These are phyloP conservation scores for Grammothele lineata DNA, from an alignment of 768 basidiomycete genomes.

Conservation along the genomic window DNA sequence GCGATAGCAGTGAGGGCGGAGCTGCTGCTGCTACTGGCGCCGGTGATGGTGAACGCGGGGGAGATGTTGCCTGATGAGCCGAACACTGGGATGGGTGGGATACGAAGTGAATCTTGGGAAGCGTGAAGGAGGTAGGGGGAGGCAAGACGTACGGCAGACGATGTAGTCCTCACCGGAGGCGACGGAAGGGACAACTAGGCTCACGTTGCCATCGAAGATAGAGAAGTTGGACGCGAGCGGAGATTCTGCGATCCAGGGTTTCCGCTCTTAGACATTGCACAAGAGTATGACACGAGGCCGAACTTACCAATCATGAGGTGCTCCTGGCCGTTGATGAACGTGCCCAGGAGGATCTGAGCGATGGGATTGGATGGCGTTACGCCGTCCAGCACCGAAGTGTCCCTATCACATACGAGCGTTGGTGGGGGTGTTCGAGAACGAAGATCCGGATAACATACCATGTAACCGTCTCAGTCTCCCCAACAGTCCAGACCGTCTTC, in stretches of 20 bases:
- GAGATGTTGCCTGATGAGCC: conserved; percentile 41
- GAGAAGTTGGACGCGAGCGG: conserved; percentile 40
- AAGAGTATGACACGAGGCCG: no score
- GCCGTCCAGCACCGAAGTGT: conserved; percentile 28
- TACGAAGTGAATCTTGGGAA: background rate
- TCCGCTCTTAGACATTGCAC: no score
- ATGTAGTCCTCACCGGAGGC: conserved; percentile 37
- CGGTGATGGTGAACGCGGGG: conserved; percentile 24
- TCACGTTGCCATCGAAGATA: conserved; percentile 35
- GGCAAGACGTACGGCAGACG: conserved; percentile 36
- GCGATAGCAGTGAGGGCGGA: background rate
- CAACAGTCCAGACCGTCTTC: conserved; percentile 34
- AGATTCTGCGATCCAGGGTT: conserved; percentile 33
- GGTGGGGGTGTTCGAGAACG: background rate
- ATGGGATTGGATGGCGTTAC: conserved; percentile 28
- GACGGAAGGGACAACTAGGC: conserved; percentile 37
- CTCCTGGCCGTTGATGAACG: conserved; percentile 35
- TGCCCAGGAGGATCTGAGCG: conserved; percentile 44
- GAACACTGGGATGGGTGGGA: conserved; percentile 30
- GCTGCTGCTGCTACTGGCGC: conserved; percentile 5
- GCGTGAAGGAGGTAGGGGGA: background rate
- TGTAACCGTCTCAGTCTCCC: conserved; percentile 34
- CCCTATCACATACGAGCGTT: conserved; percentile 9
- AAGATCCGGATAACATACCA: conserved; percentile 40
- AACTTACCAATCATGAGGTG: conserved; percentile 45